Base-by-base conservation (phyloP, 176 grass and related monocot species). In the Panicum miliaceum region DNA sequence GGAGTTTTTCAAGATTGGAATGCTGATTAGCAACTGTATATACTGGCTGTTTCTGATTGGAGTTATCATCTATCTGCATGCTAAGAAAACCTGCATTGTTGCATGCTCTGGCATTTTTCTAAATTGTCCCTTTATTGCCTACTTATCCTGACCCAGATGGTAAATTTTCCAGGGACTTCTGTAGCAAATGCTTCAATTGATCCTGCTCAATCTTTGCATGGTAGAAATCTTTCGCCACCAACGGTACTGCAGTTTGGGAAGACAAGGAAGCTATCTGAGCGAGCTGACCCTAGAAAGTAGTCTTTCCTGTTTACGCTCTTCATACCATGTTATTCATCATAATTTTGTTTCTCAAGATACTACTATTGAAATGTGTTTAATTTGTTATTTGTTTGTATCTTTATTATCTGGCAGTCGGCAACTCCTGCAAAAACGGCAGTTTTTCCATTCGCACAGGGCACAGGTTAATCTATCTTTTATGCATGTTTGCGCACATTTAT, bases 381-480 rank as follows among this genome's bases (percentile, higher is more conserved):
- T 32, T 87, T n/a, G 26, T 79, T 85, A 29, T 72, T 75, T 73
- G 12, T 74, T 63, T 69, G 25, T 86, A 22, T 68, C 54, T 87
- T 14, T 87, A 64, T 89, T 84, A 59, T 85, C 66, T 90, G 18
- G 75, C 87, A 99, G 96, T 84, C 93, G 91, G 2, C 89, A 90
- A 87, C 91, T 99, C 70, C 83, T 99, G 35, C 96, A 96, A 77
- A 99, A 94, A 73, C 91, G 91, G 14, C 93, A 99, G 73, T 99
- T 99, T 68, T 96, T 99, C 64, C 96, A 99, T 69, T 99, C 96
- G 74, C 96, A 99, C 84, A 95, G 93, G 71, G 91, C 93, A 84
- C 96, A 99, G 87, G 96, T 99, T 77, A 86, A 68, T 73, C 18
- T 42, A 52, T 73, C 64, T 70, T 58, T 85, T 68, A 58, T 77